Base-by-base conservation (phyloP, 2,329 filamentous ascomycete genomes). In the Phaeoacremonium minimum region DNA sequence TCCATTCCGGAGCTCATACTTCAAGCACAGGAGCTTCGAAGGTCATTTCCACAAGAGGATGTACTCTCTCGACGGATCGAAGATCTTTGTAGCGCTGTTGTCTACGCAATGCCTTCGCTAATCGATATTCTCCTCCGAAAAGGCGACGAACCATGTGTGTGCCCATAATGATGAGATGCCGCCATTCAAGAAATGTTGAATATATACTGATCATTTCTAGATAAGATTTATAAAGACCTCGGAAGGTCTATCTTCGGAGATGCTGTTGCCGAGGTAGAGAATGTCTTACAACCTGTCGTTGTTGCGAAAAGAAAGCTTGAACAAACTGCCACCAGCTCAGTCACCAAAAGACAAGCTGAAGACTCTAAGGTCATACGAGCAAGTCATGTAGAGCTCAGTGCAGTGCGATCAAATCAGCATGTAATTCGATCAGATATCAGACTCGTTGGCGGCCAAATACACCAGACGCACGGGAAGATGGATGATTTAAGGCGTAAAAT, bases 221-320 rank as follows among this genome's bases (percentile, higher is more conserved):
- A 17, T 7, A 16, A 18, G 15, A 15, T 17, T 33, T 18, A 17
- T 12, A 18, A 33, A 12, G 7, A 33, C 20, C 14, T 29, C 15
- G 31, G 15, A 33, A 33, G 31, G 20, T n/a, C 15, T n/a, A 18
- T 33, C 15, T 33, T 33, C 31, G 31, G 14, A 18, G 31, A 33
- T 18, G 31, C 15, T 7, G 31, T 33, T 13, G 31, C 31, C 18
- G 18, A 33, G 5, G 31, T 33, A 7, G 31, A 33, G 15, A 18
- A 33, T 7, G 16, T 33, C 5, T 18, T 33, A 5, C n/a, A 18
- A 11, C 31, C 31, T 12, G 9, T 33, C 7, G 14, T 11, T n/a
- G 15, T n/a, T 11, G 31, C 31, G 14, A n/a, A 18, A n/a, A 18
- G 15, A 4, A n/a, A n/a, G 12, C 15, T 33, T 7, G 31, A 33